A percentile compares a stretch with the other conserved stretches of the same genome.
Evolutionary conservation across 768 basidiomycete genomes (phyloP).

Genomic region (Cyclocybe cylindracea): DNA sequence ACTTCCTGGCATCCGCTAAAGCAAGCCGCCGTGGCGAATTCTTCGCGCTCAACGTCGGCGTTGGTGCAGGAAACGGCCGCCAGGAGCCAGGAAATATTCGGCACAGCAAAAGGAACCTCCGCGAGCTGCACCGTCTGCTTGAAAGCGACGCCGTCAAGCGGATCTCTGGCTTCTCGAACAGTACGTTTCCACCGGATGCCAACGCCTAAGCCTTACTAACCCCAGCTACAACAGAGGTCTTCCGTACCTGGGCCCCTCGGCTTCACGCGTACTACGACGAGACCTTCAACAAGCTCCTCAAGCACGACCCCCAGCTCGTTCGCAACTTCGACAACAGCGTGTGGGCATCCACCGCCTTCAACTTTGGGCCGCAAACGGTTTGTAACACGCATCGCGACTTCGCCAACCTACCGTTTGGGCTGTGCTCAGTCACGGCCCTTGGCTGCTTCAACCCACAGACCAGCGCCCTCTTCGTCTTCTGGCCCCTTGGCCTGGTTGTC

Average conservation of each 20-base stretch:
- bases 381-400: conserved; percentile 1
- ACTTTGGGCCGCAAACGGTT: conserved; percentile 6
- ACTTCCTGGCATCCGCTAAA: background rate
- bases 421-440: conserved; percentile 8
- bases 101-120: background rate
- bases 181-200: background rate
- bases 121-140: background rate
- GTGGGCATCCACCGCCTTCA: background rate
- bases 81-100: conserved; percentile 4
- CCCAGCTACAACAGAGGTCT: background rate
- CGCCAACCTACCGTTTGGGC: no score
- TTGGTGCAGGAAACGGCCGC: conserved; percentile 9
- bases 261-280: conserved; percentile 5
- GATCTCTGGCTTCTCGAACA: conserved; percentile 8
- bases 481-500: conserved; percentile 1
- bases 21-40: conserved; percentile 7
- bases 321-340: conserved; percentile 6
- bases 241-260: conserved; percentile 4
- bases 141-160: conserved; percentile 2
- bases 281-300: background rate
- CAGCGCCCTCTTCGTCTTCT: conserved; percentile 4
- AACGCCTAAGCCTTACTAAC: background rate
- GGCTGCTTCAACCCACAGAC: background rate
- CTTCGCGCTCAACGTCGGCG: conserved; percentile 3
- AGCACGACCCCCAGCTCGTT: background rate